Evolutionary conservation across 352 stramenopile genomes (phyloP).

Genomic region (Globisporangium okanoganense): DNA sequence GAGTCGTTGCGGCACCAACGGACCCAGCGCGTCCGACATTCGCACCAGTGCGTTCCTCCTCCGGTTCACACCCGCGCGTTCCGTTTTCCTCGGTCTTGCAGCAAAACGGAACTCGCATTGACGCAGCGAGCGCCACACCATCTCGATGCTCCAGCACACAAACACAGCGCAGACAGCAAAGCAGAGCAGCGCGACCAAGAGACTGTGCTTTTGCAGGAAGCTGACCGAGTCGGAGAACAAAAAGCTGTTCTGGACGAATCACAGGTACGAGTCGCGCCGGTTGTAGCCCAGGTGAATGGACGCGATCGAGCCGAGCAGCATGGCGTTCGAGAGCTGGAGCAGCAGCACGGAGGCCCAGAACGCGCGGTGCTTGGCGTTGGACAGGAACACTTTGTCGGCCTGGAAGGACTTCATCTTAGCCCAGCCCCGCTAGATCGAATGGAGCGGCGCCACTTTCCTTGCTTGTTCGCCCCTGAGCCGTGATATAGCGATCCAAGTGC

Average conservation of each 20-base stretch:
- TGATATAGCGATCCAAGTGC: no score
- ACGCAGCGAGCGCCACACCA: not conserved
- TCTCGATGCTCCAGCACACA: not conserved
- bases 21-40: no score
- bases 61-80: no score
- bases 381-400: not conserved
- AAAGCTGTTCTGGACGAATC: not conserved
- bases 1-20: no score
- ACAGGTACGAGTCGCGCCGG: not conserved
- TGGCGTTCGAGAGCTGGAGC: conserved; percentile 1
- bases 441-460: no score
- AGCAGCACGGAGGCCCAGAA: not conserved
- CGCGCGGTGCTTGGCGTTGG: not conserved
- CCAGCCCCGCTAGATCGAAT: not conserved
- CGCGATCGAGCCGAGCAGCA: not conserved
- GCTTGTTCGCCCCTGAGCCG: no score
- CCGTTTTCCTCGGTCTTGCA: not conserved
- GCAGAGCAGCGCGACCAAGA: not conserved
- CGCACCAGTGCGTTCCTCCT: no score
- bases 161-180: not conserved
- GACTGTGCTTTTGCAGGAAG: not conserved
- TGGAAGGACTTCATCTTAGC: not conserved
- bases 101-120: not conserved
- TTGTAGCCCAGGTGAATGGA: not conserved
- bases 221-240: not conserved